These are phyloP conservation scores for Glutinoglossum americanum DNA, from an alignment of 495 filamentous ascomycete genomes.

Conservation along the genomic window DNA sequence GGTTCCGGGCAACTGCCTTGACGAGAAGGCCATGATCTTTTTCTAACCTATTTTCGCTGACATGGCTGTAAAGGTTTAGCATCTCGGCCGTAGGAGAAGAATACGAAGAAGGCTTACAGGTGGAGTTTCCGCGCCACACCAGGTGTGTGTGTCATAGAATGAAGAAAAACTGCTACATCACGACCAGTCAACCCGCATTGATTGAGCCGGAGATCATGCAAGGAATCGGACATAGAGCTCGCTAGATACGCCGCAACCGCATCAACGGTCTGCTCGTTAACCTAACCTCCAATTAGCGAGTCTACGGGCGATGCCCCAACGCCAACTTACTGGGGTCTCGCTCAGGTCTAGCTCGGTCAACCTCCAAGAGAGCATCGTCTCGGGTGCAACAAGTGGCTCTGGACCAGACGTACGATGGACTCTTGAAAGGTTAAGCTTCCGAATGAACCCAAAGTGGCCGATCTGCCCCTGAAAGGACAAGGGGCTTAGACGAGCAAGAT, in stretches of 20 bases:
- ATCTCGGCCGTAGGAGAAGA: background rate
- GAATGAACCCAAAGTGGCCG: constrained; percentile 43
- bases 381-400: constrained; percentile 42
- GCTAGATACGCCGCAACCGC: constrained; percentile 42
- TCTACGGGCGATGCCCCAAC: background rate
- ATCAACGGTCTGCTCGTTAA: constrained; percentile 31
- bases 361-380: constrained; percentile 49
- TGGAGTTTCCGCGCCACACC: constrained; percentile 44
- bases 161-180: constrained; percentile 57
- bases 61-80: constrained; percentile 16
- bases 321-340: constrained; percentile 34
- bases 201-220: constrained; percentile 51
- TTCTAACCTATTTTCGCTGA: constrained; percentile 68
- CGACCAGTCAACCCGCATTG: constrained; percentile 62
- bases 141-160: constrained; percentile 35
- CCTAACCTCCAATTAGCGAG: constrained; percentile 10
- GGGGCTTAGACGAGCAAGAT: constrained; percentile 48
- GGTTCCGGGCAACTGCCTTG: constrained; percentile 37
- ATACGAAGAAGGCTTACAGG: constrained; percentile 17
- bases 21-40: constrained; percentile 47
- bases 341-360: constrained; percentile 54
- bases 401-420: constrained; percentile 36
- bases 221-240: constrained; percentile 35
- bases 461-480: constrained; percentile 39
- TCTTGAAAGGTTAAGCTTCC: constrained; percentile 50